These are phyloP conservation scores for Seminavis robusta DNA, from an alignment of 108 stramenopile species.

Conservation along the genomic window DNA sequence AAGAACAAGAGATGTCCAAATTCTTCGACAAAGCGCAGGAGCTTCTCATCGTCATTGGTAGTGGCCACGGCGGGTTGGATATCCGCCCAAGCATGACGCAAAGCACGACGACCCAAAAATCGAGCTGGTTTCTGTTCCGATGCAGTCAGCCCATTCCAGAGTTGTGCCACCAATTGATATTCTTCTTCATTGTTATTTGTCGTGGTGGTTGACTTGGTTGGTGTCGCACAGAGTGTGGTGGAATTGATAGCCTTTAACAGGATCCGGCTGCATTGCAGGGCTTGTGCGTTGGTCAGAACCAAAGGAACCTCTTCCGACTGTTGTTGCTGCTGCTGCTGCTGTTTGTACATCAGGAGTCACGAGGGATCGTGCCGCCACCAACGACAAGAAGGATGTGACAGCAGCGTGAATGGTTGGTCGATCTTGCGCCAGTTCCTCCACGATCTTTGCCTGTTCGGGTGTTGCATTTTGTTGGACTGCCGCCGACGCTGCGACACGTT, in stretches of 20 bases:
- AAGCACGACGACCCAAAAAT: slow-evolving; percentile 23
- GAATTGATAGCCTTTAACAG: slow-evolving; percentile 21
- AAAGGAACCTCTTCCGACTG: neutral
- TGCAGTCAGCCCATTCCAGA: slow-evolving; percentile 34
- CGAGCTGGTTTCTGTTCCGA: slow-evolving; percentile 34
- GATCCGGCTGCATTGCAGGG: neutral
- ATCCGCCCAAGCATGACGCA: slow-evolving; percentile 32
- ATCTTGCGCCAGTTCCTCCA: slow-evolving; percentile 23
- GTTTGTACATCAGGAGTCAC: slow-evolving; percentile 12
- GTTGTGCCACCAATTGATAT: slow-evolving; percentile 11
- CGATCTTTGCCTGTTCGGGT: slow-evolving; percentile 13
- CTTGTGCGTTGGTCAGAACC: neutral
- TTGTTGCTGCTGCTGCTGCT: slow-evolving; percentile 1
- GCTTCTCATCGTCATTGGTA: too few relatives aligned
- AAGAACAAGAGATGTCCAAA: neutral
- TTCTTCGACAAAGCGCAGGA: neutral
- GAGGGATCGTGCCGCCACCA: slow-evolving; percentile 21
- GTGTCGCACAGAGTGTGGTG: slow-evolving; percentile 10
- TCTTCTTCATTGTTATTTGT: too few relatives aligned
- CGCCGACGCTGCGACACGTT: too few relatives aligned
- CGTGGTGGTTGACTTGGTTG: slow-evolving; percentile 12
- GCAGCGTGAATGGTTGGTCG: slow-evolving; percentile 40
- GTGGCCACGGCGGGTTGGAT: too few relatives aligned
- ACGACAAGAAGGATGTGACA: slow-evolving; percentile 24
- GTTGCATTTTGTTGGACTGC: slow-evolving; percentile 5